Conservation (phyloP, 495 filamentous ascomycete species). For the Hyaloscypha bicolor region DNA sequence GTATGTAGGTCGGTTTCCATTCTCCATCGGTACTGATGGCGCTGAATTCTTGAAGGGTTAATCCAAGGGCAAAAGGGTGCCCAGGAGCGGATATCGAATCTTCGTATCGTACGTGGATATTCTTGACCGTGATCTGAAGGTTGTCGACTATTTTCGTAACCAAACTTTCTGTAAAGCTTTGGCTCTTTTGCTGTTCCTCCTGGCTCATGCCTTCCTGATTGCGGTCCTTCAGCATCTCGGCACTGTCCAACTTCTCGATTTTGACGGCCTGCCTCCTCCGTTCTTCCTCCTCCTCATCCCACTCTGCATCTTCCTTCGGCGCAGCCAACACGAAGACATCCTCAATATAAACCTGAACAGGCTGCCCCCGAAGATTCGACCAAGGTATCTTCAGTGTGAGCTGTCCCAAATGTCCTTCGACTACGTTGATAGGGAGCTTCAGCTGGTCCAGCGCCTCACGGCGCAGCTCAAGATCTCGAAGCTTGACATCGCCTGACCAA, state of each 20-base stretch:
- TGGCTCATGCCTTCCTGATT: conserved; percentile 90
- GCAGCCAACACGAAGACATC: conserved; percentile 95
- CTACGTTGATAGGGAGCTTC: conserved; percentile 91
- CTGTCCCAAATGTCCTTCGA: conserved; percentile 89
- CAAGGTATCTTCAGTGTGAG: conserved; percentile 92
- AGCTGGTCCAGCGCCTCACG: conserved; percentile 95
- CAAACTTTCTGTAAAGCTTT: conserved; percentile 93
- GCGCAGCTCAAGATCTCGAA: conserved; percentile 87
- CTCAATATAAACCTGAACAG: conserved; percentile 91
- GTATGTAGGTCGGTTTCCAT: conserved; percentile 94
- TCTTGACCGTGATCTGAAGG: conserved; percentile 94
- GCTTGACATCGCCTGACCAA: conserved; percentile 95
- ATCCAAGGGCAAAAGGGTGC: conserved; percentile 89
- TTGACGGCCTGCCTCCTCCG: conserved; percentile 81
- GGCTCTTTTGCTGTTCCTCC: conserved; percentile 93
- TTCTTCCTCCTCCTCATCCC: conserved; percentile 89
- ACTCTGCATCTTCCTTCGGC: conserved; percentile 90
- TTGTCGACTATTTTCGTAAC: conserved; percentile 97
- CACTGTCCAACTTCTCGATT: conserved; percentile 96
- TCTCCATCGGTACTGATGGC: conserved; percentile 92
- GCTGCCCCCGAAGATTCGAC: conserved; percentile 92
- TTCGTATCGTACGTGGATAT: conserved; percentile 96
- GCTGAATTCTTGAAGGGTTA: conserved; percentile 93
- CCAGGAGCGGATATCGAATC: conserved; percentile 94
- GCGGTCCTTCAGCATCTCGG: conserved; percentile 87